Conservation (phyloP, 768 basidiomycete genomes). For the Ramaria sp. region DNA sequence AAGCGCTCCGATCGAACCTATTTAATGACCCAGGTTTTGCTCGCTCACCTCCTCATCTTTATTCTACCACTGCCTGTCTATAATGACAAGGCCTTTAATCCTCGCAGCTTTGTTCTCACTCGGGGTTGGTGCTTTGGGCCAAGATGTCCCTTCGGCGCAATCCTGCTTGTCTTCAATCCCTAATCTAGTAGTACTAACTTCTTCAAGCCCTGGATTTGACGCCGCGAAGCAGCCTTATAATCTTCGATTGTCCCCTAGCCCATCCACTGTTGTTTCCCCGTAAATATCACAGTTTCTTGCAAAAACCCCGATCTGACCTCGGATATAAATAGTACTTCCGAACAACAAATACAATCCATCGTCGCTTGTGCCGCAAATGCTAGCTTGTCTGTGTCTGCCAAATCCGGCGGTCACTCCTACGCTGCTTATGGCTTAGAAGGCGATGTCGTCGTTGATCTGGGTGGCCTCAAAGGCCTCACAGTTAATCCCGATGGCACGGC, state of each 20-base stretch:
- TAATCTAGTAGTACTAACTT: constrained; percentile 1
- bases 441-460: constrained; percentile 17
- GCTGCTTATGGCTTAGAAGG: constrained; percentile 15
- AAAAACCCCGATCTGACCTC: not conserved
- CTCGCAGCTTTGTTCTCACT: not conserved
- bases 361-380: constrained; percentile 8
- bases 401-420: constrained; percentile 19
- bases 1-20: not conserved
- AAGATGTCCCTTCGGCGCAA: not conserved
- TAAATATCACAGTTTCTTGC: not conserved
- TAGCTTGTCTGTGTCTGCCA: constrained; percentile 9
- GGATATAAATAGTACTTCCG: constrained; percentile 4
- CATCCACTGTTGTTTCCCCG: constrained; percentile 13
- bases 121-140: not conserved
- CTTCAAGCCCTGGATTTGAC: constrained; percentile 6
- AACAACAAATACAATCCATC: constrained; percentile 5
- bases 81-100: not conserved
- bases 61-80: not conserved
- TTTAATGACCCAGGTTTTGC: not conserved
- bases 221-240: constrained; percentile 12
- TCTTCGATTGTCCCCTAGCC: constrained; percentile 10
- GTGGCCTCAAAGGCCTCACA: constrained; percentile 12
- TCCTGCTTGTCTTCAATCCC: not conserved
- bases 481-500: constrained; percentile 13
- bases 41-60: not conserved